Evolutionary conservation across 2,329 filamentous ascomycete species (phyloP), one percentile per base, ranked within the genome.

Genomic region (Arachnopeziza araneosa): DNA sequence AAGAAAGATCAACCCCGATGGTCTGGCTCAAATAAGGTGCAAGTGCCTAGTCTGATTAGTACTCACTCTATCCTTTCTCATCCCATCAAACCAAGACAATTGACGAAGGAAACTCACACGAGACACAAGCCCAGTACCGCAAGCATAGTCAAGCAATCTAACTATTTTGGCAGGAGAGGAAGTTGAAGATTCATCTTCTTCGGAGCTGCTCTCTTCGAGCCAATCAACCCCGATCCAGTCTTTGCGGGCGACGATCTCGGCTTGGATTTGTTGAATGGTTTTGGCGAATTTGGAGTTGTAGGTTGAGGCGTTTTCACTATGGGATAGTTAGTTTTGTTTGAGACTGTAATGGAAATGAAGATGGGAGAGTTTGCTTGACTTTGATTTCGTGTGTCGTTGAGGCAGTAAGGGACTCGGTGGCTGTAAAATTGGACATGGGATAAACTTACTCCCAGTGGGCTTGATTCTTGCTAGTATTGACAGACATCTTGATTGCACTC

Each of bases 91-190:
- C 23, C 14, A 60, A 53, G 32, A 50, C 24, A 30, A n/a, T n/a
- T n/a, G 30, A 52, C 48, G 55, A 56, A 49, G 32, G 49, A 19
- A 9, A 74, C 79, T 66, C 70, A 88, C 86, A 72, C 81, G 79
- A 14, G 87, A 87, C 63, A 90, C 77, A 58, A 83, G 73, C 1
- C 88, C 88, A 6, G 87, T 86, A 9, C 89, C 89, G 69, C 89
- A 92, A 19, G 89, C 89, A 73, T 92, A 93, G 71, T 93, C 89
- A 1, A 92, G 77, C 22, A 91, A 74, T 52, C 80, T 80, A 50
- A 84, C 77, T 59, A 67, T 69, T 68, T 59, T 62, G 30, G 57
- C 60, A 60, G 48, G 23, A 8, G 53, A 8, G 3, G 59, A 24
- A 1, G 59, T 44, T n/a, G 52, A 51, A 24, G 12, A 68, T 53